Percentiles rank a stretch among this genome's conserved stretches.
phyloP scores from a whole-genome alignment of 306 rosid genomes.

The Quercus variabilis region DNA sequence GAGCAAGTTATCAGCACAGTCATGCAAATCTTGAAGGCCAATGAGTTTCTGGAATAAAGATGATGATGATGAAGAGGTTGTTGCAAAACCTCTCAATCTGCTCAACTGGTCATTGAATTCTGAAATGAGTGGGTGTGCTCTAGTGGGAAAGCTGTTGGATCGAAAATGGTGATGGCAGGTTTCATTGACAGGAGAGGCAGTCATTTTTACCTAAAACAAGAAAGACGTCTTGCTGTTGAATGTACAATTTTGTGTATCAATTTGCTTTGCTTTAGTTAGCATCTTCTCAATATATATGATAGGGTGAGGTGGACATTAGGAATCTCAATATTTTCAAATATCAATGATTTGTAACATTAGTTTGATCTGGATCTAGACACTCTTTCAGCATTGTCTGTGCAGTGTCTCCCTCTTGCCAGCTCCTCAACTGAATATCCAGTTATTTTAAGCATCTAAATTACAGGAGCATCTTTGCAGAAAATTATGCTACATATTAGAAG shows the following conservation, averaged over 20 bases:
- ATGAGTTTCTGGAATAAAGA: conserved; percentile 10
- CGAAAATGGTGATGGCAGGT: conserved; percentile 8
- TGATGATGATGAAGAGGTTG: conserved; percentile 15
- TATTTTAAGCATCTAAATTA: neutral
- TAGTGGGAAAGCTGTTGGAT: conserved; percentile 24
- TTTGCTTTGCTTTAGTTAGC: neutral
- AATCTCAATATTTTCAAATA: neutral
- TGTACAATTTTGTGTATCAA: too few relatives aligned
- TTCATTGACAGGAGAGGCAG: conserved; percentile 11
- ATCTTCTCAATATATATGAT: neutral
- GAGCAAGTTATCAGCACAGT: conserved; percentile 6
- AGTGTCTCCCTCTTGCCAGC: neutral
- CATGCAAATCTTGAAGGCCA: conserved; percentile 17
- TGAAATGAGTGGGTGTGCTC: conserved; percentile 14
- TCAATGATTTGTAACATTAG: neutral
- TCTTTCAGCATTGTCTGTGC: neutral
- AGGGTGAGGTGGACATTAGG: neutral
- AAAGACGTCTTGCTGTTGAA: neutral
- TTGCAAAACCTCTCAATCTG: conserved; percentile 15
- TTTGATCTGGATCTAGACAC: neutral
- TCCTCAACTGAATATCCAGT: neutral
- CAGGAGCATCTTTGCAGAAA: neutral
- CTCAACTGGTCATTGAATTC: conserved; percentile 18
- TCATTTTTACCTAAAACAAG: neutral
- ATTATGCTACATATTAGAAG: too few relatives aligned